Evolutionary conservation across 1,284 basidiomycete genomes (phyloP).

Genomic region (Cutaneotrichosporon dermatis): DNA sequence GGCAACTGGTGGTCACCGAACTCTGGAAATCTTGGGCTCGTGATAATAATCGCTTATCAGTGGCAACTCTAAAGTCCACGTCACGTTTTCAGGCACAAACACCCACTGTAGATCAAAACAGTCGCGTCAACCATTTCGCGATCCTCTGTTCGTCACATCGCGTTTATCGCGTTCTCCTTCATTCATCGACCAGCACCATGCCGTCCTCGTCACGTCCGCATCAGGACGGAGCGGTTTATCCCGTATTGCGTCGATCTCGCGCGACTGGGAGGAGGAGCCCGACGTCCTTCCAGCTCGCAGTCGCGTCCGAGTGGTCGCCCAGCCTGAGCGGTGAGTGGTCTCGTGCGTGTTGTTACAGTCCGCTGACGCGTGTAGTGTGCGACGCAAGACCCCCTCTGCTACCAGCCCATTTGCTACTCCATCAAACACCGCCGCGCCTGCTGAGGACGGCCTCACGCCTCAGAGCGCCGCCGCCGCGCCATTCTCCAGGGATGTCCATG

Average conservation of each 20-base stretch:
- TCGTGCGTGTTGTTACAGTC: too few relatives aligned
- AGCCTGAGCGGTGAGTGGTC: conserved; percentile 20
- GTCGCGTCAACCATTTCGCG: conserved; percentile 13
- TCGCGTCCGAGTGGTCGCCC: conserved; percentile 25
- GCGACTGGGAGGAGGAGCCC: conserved; percentile 40
- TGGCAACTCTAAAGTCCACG: background rate
- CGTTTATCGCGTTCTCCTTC: background rate
- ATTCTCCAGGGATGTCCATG: conserved; percentile 40
- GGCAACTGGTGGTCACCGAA: too few relatives aligned
- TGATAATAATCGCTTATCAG: background rate
- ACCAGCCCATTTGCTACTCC: background rate
- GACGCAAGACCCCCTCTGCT: background rate
- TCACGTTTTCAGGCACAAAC: background rate
- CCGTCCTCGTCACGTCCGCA: conserved; percentile 22
- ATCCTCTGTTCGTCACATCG: too few relatives aligned
- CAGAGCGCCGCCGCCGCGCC: conserved; percentile 36
- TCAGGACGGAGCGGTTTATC: conserved; percentile 16
- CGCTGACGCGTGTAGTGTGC: background rate
- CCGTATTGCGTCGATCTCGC: conserved; percentile 39
- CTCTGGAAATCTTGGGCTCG: conserved; percentile 4
- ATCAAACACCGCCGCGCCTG: background rate
- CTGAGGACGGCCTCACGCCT: conserved; percentile 17
- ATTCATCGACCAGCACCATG: conserved; percentile 11
- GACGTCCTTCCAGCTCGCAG: conserved; percentile 8
- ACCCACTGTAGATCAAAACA: conserved; percentile 2